Base-by-base conservation (phyloP, 345 rosid genomes). In the Reutealis trisperma region DNA sequence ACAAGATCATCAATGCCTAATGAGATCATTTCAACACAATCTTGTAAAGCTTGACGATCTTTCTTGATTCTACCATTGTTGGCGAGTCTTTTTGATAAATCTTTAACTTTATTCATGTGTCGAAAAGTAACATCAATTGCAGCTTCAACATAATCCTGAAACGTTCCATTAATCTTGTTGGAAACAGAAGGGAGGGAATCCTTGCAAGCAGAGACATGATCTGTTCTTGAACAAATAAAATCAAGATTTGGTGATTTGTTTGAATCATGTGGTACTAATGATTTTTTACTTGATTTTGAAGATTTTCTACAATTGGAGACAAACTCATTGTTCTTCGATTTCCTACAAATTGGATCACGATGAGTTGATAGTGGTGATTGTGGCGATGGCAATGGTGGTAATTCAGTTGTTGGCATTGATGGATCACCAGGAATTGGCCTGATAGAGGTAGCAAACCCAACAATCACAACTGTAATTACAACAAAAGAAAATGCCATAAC, bases 31-130 rank as follows among this genome's bases (percentile, higher is more conserved):
- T 69, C 60, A 27, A 49, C 16, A 21, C 72, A 69, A 12, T 69
- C 72, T 49, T 49, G 49, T 6, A 69, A 27, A 12, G 60, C 72
- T n/a, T 69, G 72, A 69, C n/a, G 55, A 49, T 69, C 72, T 8
- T 25, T 16, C 15, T 19, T 14, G 1, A 15, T 25, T 2, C 4
- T 69, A 6, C 13, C 5, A 25, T 25, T 12, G 7, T 25, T 21
- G 0, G n/a, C 37, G 27, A 69, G 60, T 6, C 15, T 37, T 44
- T 49, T 69, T 18, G 72, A 25, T 24, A 49, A 32, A 1, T 27
- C 4, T 27, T 69, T 51, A n/a, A 55, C 72, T 14, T 14, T 10
- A 5, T 25, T 52, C 62, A 54, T 34, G 8, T 30, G 9, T 70
- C 8, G 25, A 18, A 52, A 30, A 52, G 25, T 14, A 1, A 52